Evolutionary conservation across 345 rosid species (phyloP), one percentile per base, ranked within the genome.

Genomic region (Rhodamnia argentea): DNA sequence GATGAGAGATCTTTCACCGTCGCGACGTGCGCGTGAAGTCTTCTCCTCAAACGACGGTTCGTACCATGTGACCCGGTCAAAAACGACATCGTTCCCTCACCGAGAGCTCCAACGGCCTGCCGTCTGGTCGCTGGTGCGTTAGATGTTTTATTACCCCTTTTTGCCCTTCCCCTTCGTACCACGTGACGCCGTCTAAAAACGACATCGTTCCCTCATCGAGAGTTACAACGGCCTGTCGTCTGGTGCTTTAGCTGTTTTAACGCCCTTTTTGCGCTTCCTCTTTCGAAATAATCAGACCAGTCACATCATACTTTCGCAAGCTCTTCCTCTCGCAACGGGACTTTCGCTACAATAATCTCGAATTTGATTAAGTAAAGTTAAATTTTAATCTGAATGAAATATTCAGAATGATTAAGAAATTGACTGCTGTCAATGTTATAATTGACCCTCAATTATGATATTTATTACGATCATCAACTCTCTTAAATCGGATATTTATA

Each of bases 11-110:
- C 78, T 64, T 32, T 42, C 53, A 58, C 74, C 44, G 85, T 22
- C 85, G 75, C 86, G 86, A 59, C 86, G 81, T 84, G 52, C 7
- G 75, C 76, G 60, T 29, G 37, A 84, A 84, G 85, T n/a, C 60
- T 26, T 57, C 14, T n/a, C 32, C 85, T 14, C 29, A 20, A 24
- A 84, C 81, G 81, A 59, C 86, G 81, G 64, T 62, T 47, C 55
- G 51, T 15, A 42, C 85, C 59, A 32, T 64, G 6, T 18, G 78
- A 16, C 24, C 5, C 6, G 78, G 24, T 12, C 23, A 3, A 16
- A 2, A 2, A 64, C 76, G 76, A 64, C 76, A 37, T 29, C 76
- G 76, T 64, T 37, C 42, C 12, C 12, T 16, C 23, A 1, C 11
- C 44, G 44, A 32, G 23, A 64, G 12, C 10, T 0, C 20, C 42